phyloP scores from a whole-genome alignment of 768 basidiomycete species.

The Phlegmacium glaucopus region DNA sequence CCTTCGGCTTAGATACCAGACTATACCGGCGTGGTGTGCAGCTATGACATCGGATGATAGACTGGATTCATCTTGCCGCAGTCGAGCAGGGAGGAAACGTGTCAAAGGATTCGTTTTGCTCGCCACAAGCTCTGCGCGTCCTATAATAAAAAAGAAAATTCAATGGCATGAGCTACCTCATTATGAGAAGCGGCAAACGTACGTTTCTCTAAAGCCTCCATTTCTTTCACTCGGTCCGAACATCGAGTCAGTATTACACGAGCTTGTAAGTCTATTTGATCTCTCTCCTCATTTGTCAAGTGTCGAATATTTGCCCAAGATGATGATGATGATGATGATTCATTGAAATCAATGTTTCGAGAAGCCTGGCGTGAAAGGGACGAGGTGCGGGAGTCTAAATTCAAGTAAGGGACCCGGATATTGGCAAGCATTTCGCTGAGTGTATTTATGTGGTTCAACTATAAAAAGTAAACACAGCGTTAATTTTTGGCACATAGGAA shows the following conservation, averaged over 20 bases:
- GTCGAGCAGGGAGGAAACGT: slow-evolving; percentile 67
- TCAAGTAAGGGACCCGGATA: slow-evolving; percentile 86
- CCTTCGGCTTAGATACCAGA: slow-evolving; percentile 84
- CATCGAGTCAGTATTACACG: slow-evolving; percentile 83
- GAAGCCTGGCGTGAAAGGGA: slow-evolving; percentile 49
- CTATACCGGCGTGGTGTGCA: slow-evolving; percentile 91
- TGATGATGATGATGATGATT: slow-evolving; percentile 27
- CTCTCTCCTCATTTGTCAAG: slow-evolving; percentile 87
- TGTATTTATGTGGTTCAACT: slow-evolving; percentile 74
- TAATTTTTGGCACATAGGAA: background rate
- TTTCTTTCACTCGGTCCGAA: slow-evolving; percentile 80
- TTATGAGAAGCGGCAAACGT: slow-evolving; percentile 29
- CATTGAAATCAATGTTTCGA: slow-evolving; percentile 53
- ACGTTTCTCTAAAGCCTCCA: slow-evolving; percentile 92
- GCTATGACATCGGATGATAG: slow-evolving; percentile 69
- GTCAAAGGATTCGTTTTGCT: slow-evolving; percentile 62
- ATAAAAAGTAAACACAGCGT: background rate
- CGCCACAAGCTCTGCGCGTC: slow-evolving; percentile 63
- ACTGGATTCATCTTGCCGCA: slow-evolving; percentile 54
- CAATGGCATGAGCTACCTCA: slow-evolving; percentile 12
- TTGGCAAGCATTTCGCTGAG: slow-evolving; percentile 68
- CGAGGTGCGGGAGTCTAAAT: slow-evolving; percentile 58
- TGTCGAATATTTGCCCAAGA: slow-evolving; percentile 64
- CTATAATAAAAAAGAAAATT: slow-evolving; percentile 33
- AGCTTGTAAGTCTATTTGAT: slow-evolving; percentile 93